These are phyloP conservation scores for Erysimum cheiranthoides DNA, from an alignment of 345 rosid species.

Conservation along the genomic window DNA sequence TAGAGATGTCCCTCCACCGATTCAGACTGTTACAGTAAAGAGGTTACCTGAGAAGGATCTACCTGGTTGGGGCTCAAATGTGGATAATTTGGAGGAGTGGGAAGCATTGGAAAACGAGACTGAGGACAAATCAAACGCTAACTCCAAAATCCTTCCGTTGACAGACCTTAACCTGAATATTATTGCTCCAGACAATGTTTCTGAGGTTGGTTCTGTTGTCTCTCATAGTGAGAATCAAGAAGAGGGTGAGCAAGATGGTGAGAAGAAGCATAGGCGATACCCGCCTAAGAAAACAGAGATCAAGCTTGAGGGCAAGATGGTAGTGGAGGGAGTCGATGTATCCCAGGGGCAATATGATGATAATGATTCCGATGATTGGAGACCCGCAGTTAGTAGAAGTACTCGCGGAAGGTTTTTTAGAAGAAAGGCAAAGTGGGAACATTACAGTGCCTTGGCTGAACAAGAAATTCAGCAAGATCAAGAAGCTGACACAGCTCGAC, in stretches of 20 bases:
- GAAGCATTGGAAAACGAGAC: slow-evolving; percentile 71
- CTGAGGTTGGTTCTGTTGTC: slow-evolving; percentile 55
- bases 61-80: slow-evolving; percentile 98
- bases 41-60: slow-evolving; percentile 85
- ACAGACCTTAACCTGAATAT: slow-evolving; percentile 70
- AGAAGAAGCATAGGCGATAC: slow-evolving; percentile 53
- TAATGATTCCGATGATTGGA: slow-evolving; percentile 75
- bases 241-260: slow-evolving; percentile 51
- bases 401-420: slow-evolving; percentile 82
- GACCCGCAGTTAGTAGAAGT: slow-evolving; percentile 91
- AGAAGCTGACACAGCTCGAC: slow-evolving; percentile 45
- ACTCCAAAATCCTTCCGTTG: slow-evolving; percentile 82
- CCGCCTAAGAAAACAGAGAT: slow-evolving; percentile 65
- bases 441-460: slow-evolving; percentile 55
- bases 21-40: slow-evolving; percentile 73
- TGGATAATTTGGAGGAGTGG: slow-evolving; percentile 92
- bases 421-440: slow-evolving; percentile 75
- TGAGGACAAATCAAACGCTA: slow-evolving; percentile 51
- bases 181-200: slow-evolving; percentile 47
- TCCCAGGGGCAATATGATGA: slow-evolving; percentile 69
- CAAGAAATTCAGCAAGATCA: slow-evolving; percentile 62
- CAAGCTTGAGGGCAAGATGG: slow-evolving; percentile 83
- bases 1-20: slow-evolving; percentile 81
- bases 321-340: slow-evolving; percentile 88
- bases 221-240: slow-evolving; percentile 56